Percentiles rank a stretch among this genome's conserved stretches.
phyloP scores from a whole-genome alignment of 371 early-diverging fungal species.

The Gilbertella persicaria region DNA sequence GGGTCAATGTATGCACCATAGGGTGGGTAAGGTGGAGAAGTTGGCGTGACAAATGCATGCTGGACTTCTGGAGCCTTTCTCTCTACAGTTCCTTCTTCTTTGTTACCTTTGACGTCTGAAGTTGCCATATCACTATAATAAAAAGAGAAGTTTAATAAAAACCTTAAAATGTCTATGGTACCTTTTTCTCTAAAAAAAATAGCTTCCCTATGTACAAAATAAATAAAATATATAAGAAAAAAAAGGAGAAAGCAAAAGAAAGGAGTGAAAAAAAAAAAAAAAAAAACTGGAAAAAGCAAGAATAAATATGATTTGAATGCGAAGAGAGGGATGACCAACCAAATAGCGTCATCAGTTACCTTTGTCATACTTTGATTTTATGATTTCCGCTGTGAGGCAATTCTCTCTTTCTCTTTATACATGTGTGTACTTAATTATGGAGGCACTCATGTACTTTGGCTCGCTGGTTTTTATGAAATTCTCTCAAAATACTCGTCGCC shows the following conservation, averaged over 20 bases:
- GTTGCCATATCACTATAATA: constrained; percentile 8
- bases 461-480: no score
- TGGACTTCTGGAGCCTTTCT: constrained; percentile 3
- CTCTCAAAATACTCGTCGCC: no score
- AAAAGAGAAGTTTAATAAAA: background rate
- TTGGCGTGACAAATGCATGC: constrained; percentile 18
- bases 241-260: background rate
- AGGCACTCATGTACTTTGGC: no score
- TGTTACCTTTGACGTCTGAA: constrained; percentile 11
- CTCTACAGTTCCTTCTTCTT: constrained; percentile 3
- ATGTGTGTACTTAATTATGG: no score
- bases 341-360: constrained; percentile 18
- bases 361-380: constrained; percentile 14
- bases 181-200: constrained; percentile 1
- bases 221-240: background rate
- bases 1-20: constrained; percentile 33
- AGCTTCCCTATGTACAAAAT: background rate
- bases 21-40: constrained; percentile 47
- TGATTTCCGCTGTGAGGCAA: constrained; percentile 2
- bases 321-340: constrained; percentile 16
- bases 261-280: background rate
- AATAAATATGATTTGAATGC: constrained; percentile 1
- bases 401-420: no score
- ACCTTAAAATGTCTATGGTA: background rate
- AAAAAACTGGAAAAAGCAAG: constrained; percentile 2